Evolutionary conservation across 805 yeast species (phyloP).

Genomic region (Torulaspora indica): DNA sequence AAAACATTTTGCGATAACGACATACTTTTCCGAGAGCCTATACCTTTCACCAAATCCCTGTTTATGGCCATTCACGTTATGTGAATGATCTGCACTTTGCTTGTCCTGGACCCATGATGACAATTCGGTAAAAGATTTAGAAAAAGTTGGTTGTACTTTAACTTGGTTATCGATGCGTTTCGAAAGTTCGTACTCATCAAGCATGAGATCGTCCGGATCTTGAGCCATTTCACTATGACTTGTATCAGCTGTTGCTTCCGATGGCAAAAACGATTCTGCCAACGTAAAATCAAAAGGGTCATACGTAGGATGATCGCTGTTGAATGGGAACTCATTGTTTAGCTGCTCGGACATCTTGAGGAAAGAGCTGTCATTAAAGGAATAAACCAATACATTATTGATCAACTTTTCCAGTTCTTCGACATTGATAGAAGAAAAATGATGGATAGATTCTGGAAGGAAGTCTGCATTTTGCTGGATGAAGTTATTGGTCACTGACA

Average conservation of each 20-base stretch:
- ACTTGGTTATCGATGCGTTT: neutral
- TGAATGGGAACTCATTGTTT: conserved; percentile 27
- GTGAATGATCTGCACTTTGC: neutral
- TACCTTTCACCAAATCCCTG: conserved; percentile 32
- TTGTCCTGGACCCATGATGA: conserved; percentile 2
- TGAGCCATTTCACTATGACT: neutral
- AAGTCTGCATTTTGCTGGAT: conserved; percentile 6
- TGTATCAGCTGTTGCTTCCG: neutral
- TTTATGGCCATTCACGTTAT: conserved; percentile 1
- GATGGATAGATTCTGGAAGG: conserved; percentile 2
- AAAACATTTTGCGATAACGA: conserved; percentile 29
- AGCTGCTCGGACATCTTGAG: conserved; percentile 31
- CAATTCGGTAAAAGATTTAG: conserved; percentile 15
- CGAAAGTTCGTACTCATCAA: neutral
- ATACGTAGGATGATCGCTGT: conserved; percentile 10
- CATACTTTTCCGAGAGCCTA: conserved; percentile 29
- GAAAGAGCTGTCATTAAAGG: conserved; percentile 34
- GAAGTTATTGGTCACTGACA: conserved; percentile 8
- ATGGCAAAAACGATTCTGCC: neutral
- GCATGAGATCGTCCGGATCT: neutral
- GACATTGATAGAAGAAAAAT: conserved; percentile 17
- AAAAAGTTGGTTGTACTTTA: neutral
- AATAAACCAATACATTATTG: conserved; percentile 30
- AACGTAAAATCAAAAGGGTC: conserved; percentile 10
- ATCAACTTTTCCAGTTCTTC: conserved; percentile 29